Evolutionary conservation across 495 filamentous ascomycete genomes (phyloP), one percentile per base, ranked within the genome.

Genomic region (Glarea lozoyensis): DNA sequence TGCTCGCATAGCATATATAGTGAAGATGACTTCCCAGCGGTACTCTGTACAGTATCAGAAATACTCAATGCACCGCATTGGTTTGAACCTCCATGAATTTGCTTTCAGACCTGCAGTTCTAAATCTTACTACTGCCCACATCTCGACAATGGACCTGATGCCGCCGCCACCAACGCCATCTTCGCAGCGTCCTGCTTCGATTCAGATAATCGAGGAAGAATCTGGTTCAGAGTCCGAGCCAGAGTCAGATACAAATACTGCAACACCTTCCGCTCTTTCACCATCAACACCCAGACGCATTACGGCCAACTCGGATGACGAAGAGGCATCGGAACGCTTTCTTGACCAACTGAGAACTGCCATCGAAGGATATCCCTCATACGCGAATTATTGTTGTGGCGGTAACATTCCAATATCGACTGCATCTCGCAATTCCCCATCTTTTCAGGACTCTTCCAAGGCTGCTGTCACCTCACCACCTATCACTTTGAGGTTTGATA

Each of bases 321-420:
- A 29, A 42, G 23, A 17, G 16, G n/a, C 20, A 31, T 16, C 22
- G 10, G 39, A 27, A 2, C 31, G 31, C 2, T 17, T 45, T 16
- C 42, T 45, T 11, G 42, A 45, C 20, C 19, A 38, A n/a, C 18
- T 45, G 10, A 15, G 23, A 37, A 37, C 42, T n/a, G 13, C 25
- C 11, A 2, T 45, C 12, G 15, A 37, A 30, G 42, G 42, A 12
- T 11, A 23, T 11, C 13, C 35, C 16, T 31, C 29, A 22, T 21
- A 6, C 10, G 41, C 29, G 19, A 43, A 25, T 24, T 45, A 30
- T 24, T 45, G 42, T 10, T 29, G 21, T 21, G 42, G 33, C 4
- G 42, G 42, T n/a, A 45, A 10, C 13, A 45, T 38, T 11, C 42
- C 42, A 2, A 32, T 38, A 20, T 20, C 35, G 15, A 20, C 35